Percentiles rank a stretch among this genome's conserved stretches.
These are phyloP conservation scores for Pyrenophora seminiperda DNA, from an alignment of 2,329 filamentous ascomycete species.

Conservation along the genomic window DNA sequence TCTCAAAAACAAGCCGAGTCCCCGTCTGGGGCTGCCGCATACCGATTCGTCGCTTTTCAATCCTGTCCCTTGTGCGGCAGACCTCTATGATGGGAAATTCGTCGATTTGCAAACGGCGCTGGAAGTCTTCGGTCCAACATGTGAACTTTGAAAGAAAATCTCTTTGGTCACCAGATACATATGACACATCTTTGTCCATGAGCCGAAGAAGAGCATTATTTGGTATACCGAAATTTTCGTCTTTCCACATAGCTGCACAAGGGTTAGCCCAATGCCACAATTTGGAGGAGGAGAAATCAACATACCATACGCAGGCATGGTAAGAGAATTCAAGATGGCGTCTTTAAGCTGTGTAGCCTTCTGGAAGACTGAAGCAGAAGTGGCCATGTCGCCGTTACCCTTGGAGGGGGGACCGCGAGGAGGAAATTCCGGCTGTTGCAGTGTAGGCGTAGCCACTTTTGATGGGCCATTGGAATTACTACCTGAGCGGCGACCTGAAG, in stretches of 20 bases:
- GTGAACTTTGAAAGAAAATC: conserved; percentile 66
- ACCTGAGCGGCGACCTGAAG: conserved; percentile 40
- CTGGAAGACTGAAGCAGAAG: conserved; percentile 68
- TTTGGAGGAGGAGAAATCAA: not conserved
- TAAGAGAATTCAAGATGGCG: conserved; percentile 74
- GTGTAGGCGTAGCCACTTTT: conserved; percentile 57
- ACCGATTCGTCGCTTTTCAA: conserved; percentile 64
- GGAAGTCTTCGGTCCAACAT: conserved; percentile 71
- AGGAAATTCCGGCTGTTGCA: conserved; percentile 66
- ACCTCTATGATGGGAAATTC: conserved; percentile 72
- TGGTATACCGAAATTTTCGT: conserved; percentile 73
- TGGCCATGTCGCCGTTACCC: conserved; percentile 54
- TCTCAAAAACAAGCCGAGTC: conserved; percentile 65
- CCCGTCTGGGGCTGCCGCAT: conserved; percentile 62
- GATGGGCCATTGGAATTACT: conserved; percentile 45
- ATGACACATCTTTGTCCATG: conserved; percentile 46
- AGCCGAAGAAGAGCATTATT: conserved; percentile 66
- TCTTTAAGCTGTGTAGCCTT: conserved; percentile 79
- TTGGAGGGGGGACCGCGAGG: conserved; percentile 68
- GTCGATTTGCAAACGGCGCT: conserved; percentile 58
- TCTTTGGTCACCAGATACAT: conserved; percentile 45
- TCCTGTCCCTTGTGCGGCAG: conserved; percentile 64
- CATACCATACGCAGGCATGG: conserved; percentile 69
- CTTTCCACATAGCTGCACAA: conserved; percentile 72
- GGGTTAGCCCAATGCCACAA: not conserved